Evolutionary conservation across 2,329 filamentous ascomycete species (phyloP), one percentile per base, ranked within the genome.

Genomic region (Ophiostoma pallidulum): DNA sequence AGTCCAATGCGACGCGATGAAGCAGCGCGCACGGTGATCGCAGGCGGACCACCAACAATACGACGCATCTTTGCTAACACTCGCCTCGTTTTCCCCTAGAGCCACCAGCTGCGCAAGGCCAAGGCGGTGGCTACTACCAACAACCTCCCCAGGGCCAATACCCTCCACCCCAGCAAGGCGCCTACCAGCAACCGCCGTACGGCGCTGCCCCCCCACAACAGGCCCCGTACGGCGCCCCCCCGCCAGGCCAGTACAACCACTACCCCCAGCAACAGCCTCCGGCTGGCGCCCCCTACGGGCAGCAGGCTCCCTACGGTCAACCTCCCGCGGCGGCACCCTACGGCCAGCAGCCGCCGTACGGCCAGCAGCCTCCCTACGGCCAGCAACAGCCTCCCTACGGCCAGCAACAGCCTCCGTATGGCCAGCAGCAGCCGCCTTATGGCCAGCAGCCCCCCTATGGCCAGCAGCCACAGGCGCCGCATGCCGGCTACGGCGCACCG

Each of bases 401-500:
- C 45, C 60, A 13, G 10, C 6, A 5, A 54, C 59, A 60, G 22
- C 41, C 39, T 10, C 58, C 62, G 31, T 64, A 64, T 60, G 56
- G 52, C 10, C 55, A 57, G 18, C 63, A 20, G 55, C 59, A 60
- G 22, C 41, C 39, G 12, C 58, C 62, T 31, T 64, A 64, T 37
- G 56, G 52, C 10, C 55, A 57, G 18, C 55, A 36, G 50, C 58
- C 7, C 60, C 59, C 24, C 54, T 66, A 66, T 49, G 61, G 61
- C 32, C 24, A 28, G 10, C 57, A 56, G 2, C 60, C 62, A 4
- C 57, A 56, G 2, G 60, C 62, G 4, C 57, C 62, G 16, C 58
- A 58, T 10, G 48, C 43, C 24, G 24, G 62, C 8, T 65, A 65
- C 50, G 60, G 60, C 39, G 58, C 55, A 1, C 59, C 60, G 62